Percentiles rank a stretch among this genome's conserved stretches.
These are phyloP conservation scores for Solanum sejunctum DNA, from an alignment of 257 asterid genomes.

Conservation along the genomic window DNA sequence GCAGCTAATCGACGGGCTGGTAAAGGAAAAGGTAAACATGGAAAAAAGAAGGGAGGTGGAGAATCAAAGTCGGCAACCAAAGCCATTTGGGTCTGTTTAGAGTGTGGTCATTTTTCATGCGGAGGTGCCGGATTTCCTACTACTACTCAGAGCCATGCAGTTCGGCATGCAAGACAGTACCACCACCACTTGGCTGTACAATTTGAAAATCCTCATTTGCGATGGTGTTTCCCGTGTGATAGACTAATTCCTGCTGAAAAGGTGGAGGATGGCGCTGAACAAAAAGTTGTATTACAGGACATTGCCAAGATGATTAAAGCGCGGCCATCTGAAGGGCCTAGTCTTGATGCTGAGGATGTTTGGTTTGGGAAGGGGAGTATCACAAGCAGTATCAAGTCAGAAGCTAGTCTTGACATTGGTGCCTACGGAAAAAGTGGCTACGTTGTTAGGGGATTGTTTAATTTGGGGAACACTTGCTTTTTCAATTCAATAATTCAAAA, in stretches of 20 bases:
- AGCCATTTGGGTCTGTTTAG: constrained; percentile 82
- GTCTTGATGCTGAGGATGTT: constrained; percentile 56
- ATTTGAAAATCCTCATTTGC: constrained; percentile 50
- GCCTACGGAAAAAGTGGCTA: constrained; percentile 20
- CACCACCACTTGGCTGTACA: constrained; percentile 63
- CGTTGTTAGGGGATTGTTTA: constrained; percentile 59
- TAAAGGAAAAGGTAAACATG: constrained; percentile 56
- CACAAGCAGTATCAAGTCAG: constrained; percentile 29
- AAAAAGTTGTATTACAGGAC: constrained; percentile 36
- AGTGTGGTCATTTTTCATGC: constrained; percentile 72
- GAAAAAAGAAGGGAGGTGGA: constrained; percentile 47
- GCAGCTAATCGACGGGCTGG: constrained; percentile 33
- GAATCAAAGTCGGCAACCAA: constrained; percentile 31
- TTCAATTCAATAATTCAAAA: constrained; percentile 81
- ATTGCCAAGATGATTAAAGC: constrained; percentile 49
- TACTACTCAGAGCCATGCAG: constrained; percentile 69
- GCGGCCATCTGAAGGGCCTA: constrained; percentile 26
- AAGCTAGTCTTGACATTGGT: constrained; percentile 12
- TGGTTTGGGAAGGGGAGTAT: constrained; percentile 65
- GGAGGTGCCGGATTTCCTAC: constrained; percentile 85
- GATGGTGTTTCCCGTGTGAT: constrained; percentile 65
- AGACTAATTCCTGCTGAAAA: constrained; percentile 35
- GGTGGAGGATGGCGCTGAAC: constrained; percentile 30
- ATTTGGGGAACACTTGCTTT: constrained; percentile 95
- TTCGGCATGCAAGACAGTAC: constrained; percentile 56